phyloP scores from a whole-genome alignment of 2,329 filamentous ascomycete genomes.

The Alternaria sp. region DNA sequence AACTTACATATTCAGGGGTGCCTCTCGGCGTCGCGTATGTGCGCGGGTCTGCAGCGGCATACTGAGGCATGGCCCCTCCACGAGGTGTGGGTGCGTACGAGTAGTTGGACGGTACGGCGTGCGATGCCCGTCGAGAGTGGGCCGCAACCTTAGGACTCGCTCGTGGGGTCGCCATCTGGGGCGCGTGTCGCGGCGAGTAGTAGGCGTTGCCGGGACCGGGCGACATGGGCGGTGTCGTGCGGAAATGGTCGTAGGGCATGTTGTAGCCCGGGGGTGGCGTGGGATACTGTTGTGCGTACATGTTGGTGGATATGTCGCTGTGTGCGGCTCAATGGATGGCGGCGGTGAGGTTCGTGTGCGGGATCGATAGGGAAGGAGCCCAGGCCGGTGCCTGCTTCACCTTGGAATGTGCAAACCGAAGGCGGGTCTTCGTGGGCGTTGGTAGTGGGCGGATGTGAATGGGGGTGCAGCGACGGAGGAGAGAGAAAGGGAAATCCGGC shows the following conservation, averaged over 20 bases:
- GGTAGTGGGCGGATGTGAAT: conserved; percentile 24
- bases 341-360: conserved; percentile 8
- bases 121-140: conserved; percentile 64
- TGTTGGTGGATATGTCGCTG: conserved; percentile 21
- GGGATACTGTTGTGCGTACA: conserved; percentile 43
- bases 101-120: conserved; percentile 55
- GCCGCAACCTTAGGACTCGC: conserved; percentile 54
- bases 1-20: conserved; percentile 71
- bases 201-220: conserved; percentile 56
- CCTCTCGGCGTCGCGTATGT: conserved; percentile 58
- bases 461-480: conserved; percentile 42
- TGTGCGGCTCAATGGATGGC: not conserved
- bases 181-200: conserved; percentile 61
- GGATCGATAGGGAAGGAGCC: conserved; percentile 18
- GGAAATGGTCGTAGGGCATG: conserved; percentile 45
- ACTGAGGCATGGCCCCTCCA: conserved; percentile 49
- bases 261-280: conserved; percentile 45
- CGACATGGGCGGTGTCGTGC: conserved; percentile 51
- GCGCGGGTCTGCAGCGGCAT: conserved; percentile 47
- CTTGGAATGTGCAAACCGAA: conserved; percentile 40
- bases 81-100: conserved; percentile 44
- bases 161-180: conserved; percentile 56
- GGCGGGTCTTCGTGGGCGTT: conserved; percentile 29
- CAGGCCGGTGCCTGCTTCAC: conserved; percentile 45
- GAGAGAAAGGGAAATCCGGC: conserved; percentile 34